Evolutionary conservation across 2,329 filamentous ascomycete species (phyloP), one percentile per base, ranked within the genome.

Genomic region (Bertia moriformis): DNA sequence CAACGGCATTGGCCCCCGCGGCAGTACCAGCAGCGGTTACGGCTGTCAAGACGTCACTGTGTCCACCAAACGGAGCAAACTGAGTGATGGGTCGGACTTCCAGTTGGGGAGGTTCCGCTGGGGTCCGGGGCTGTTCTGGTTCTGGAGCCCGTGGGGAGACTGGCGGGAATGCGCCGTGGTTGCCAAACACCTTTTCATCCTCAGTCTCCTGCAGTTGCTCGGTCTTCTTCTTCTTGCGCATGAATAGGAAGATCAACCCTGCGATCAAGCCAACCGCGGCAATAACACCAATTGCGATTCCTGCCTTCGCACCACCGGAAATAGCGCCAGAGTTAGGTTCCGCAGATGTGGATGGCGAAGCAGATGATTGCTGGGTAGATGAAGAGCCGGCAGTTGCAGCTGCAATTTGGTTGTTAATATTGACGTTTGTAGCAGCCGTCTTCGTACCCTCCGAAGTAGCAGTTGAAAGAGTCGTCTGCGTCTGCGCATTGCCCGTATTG

Each of bases 171-270:
- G 17, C 7, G 48, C 17, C 17, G 7, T 35, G 12, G 32, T 7
- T 18, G 7, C 10, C 32, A 35, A 7, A 12, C 10, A 15, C 41
- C 51, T 69, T 70, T 47, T 71, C 67, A 45, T 67, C 61, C 30
- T 59, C 56, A 13, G 51, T 50, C 42, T 55, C 56, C 4, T 54
- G 47, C 38, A 29, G 10, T 29, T 57, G 50, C 32, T 66, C 57
- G 43, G 58, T 54, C 46, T 63, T 60, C 51, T 66, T 69, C 63
- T 73, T 76, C 61, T 73, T 75, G 46, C 61, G 60, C 36, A 43
- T 49, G 43, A 69, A 61, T 45, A 73, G 54, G 52, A 78, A 68
- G 45, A 78, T 63, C 19, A 71, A 57, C 20, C 68, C 55, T 38
- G 60, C 67, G 19, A 67, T 63, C 20, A 76, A 48, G 7, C 69